Base-by-base conservation (phyloP, 768 basidiomycete genomes). In the Pleurotus salmoneostramineus region DNA sequence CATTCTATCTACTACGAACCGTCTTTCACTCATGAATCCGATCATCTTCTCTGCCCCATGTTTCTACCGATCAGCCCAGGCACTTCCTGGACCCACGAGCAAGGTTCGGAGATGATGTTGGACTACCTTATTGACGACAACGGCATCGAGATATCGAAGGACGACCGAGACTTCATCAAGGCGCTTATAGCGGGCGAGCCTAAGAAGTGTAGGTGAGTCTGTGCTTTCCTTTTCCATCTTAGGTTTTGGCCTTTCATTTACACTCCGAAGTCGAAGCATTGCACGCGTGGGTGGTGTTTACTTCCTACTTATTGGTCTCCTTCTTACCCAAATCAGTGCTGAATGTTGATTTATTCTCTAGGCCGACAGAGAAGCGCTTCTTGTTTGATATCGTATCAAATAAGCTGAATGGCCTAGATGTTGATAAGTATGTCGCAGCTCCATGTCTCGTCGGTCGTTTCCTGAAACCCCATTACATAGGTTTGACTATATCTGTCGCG, bases 381-480 rank as follows among this genome's bases (percentile, higher is more conserved):
- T 70, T 94, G 2, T 94, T 93, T 64, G 88, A 93, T 56, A 93
- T 94, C 51, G 89, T 94, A 2, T 86, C 91, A 0, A 94, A 94
- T 71, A 81, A 81, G 67, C 74, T 83, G 5, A 93, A 93, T 60
- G 92, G 92, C 0, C 75, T 94, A 3, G 92, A 94, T 64, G 91
- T 94, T 4, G 91, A 94, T 77, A 93, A 93, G 90, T 89, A 58
- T 59, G 75, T 46, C 51, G 46, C 14, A 14, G 21, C 11, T 54
- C 34, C 6, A 37, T 35, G 6, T 43, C 8, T 43, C 32, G 35
- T 14, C 21, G 57, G 27, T 58, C 56, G 6, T 56, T 52, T 35
- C 32, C 54, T 31, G 14, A 33, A 8, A 10, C 21, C 21, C 21
- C 21, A 27, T 27, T 27, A 8, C 31, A 6, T 47, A 92, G 91